Evolutionary conservation across 169 alveolate genomes (phyloP).

Genomic region (Cryptosporidium canis): DNA sequence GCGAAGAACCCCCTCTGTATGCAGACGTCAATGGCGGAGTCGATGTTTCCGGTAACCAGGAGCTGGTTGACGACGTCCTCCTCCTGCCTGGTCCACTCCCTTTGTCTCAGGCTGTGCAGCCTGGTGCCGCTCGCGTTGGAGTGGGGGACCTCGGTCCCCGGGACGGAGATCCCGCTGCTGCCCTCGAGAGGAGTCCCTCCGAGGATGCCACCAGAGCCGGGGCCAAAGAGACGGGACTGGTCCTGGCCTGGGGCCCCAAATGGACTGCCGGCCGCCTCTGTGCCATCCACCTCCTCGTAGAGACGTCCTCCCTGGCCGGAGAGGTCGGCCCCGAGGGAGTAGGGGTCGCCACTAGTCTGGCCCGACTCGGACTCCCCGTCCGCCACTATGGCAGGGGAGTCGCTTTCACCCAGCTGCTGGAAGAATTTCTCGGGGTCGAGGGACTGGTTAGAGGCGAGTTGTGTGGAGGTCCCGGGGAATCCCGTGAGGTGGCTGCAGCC

Average conservation of each 20-base stretch:
- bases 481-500: background rate
- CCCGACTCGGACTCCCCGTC: background rate
- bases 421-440: slow-evolving; percentile 78
- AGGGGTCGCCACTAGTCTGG: background rate
- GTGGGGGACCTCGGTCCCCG: background rate
- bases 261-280: background rate
- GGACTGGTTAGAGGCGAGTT: slow-evolving; percentile 11
- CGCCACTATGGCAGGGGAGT: background rate
- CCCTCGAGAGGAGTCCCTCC: background rate
- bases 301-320: background rate
- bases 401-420: slow-evolving; percentile 76
- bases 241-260: background rate
- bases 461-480: background rate
- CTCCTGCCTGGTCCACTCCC: slow-evolving; percentile 46
- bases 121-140: slow-evolving; percentile 5
- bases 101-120: slow-evolving; percentile 9
- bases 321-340: background rate
- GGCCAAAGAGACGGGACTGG: background rate
- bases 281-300: background rate
- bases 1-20: slow-evolving; percentile 73
- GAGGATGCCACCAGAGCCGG: background rate
- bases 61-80: slow-evolving; percentile 39
- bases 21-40: slow-evolving; percentile 78
- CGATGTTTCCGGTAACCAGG: slow-evolving; percentile 57
- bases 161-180: background rate